Evolutionary conservation across 306 rosid genomes (phyloP), one percentile per base, ranked within the genome.

Genomic region (Prosopis cineraria): DNA sequence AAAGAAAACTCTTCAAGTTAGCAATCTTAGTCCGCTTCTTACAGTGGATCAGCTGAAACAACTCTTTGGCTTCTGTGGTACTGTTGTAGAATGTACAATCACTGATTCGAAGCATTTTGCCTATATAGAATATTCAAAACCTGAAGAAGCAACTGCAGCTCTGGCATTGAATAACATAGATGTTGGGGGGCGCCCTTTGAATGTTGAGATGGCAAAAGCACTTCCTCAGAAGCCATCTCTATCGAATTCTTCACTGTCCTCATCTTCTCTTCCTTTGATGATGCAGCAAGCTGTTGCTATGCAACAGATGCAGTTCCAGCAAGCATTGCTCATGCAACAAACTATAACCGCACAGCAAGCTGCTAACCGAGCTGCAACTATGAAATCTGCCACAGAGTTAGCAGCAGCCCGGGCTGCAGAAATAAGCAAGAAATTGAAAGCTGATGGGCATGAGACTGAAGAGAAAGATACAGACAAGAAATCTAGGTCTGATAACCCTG

Each of bases 291-390:
- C 98, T 84, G 98, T 96, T 80, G 98, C 97, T 67, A 96, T 93
- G 99, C 99, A 96, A 81, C 99, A 96, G 83, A 91, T 89, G 97
- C 98, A 96, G 81, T 96, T 96, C 88, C 99, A 96, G 90, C 99
- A 96, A 87, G 96, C 99, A 44, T 82, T 96, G 87, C 75, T 91
- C 37, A 89, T 93, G 99, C 99, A 96, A 85, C 99, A 96, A 84
- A 84, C 94, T 65, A 86, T 96, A 95, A 87, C 87, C 20, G 96
- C 98, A 44, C 99, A 93, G 78, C 98, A 93, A 88, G 99, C 98
- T 48, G 99, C 98, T 68, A 93, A 85, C 79, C 86, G 91, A 78
- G 99, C 98, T 56, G 98, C 97, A 69, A 91, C 97, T 44, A 91
- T 93, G 99, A 96, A 96, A 85, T 88, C 98, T 16, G 98, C 98